Conservation (phyloP, 2,329 filamentous ascomycete genomes). For the Pochonia chlamydosporia region DNA sequence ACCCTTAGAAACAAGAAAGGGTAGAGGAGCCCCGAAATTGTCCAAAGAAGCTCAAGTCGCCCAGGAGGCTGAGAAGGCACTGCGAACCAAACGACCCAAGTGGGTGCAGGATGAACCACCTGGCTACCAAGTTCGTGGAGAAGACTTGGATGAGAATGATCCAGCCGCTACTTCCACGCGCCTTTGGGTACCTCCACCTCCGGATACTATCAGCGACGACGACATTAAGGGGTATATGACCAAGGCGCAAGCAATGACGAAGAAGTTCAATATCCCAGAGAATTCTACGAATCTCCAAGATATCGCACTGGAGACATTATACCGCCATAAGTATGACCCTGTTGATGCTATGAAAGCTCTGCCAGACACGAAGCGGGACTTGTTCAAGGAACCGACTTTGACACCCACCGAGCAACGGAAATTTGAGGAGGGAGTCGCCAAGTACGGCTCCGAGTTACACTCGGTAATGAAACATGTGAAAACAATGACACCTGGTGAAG, state of each 20-base stretch:
- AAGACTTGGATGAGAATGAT: conserved; percentile 67
- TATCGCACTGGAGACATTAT: conserved; percentile 70
- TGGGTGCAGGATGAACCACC: conserved; percentile 89
- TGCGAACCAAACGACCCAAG: conserved; percentile 76
- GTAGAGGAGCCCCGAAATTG: conserved; percentile 70
- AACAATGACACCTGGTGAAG: conserved; percentile 69
- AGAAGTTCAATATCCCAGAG: conserved; percentile 63
- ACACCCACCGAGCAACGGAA: conserved; percentile 74
- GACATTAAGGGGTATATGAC: conserved; percentile 73
- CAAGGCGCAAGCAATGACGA: conserved; percentile 58
- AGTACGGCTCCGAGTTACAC: conserved; percentile 86
- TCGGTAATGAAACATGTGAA: conserved; percentile 81
- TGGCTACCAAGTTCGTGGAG: conserved; percentile 79
- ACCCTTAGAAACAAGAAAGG: conserved; percentile 77
- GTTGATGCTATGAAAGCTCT: conserved; percentile 67
- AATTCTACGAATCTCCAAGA: conserved; percentile 84
- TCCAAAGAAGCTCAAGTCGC: conserved; percentile 78
- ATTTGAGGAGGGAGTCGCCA: conserved; percentile 86
- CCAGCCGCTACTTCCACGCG: conserved; percentile 68
- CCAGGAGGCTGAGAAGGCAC: conserved; percentile 74
- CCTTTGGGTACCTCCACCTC: conserved; percentile 70
- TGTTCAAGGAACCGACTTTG: conserved; percentile 80
- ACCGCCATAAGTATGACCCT: conserved; percentile 63
- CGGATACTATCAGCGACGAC: conserved; percentile 42
- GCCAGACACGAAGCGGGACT: conserved; percentile 59